These are phyloP conservation scores for Funneliformis caledonium DNA, from an alignment of 371 early-diverging fungal species.

Conservation along the genomic window DNA sequence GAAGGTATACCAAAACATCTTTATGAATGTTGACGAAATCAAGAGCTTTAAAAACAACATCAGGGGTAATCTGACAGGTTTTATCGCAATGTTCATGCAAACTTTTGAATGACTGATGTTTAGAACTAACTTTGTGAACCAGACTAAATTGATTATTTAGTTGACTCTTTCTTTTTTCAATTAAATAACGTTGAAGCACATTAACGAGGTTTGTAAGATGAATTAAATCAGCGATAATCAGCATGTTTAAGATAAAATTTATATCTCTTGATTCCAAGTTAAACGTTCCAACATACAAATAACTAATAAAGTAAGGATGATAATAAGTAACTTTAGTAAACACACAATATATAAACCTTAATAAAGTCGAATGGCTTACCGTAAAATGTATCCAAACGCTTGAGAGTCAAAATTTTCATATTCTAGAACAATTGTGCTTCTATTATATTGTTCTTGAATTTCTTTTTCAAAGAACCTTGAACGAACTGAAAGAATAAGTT, in stretches of 20 bases:
- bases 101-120: background rate
- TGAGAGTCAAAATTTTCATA: background rate
- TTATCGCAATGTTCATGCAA: background rate
- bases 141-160: background rate
- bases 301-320: background rate
- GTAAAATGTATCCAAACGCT: background rate
- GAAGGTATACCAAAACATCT: background rate
- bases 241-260: background rate
- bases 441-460: background rate
- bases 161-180: background rate
- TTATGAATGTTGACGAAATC: background rate
- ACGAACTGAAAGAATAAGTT: background rate
- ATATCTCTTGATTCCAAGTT: background rate
- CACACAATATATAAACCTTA: background rate
- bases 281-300: background rate
- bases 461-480: background rate
- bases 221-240: background rate
- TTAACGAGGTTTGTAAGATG: background rate
- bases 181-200: background rate
- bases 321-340: background rate
- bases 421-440: background rate
- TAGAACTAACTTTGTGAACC: background rate
- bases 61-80: background rate
- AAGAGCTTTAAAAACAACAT: background rate
- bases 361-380: background rate